These are phyloP conservation scores for Tremella fuciformis DNA, from an alignment of 768 basidiomycete species.

Conservation along the genomic window DNA sequence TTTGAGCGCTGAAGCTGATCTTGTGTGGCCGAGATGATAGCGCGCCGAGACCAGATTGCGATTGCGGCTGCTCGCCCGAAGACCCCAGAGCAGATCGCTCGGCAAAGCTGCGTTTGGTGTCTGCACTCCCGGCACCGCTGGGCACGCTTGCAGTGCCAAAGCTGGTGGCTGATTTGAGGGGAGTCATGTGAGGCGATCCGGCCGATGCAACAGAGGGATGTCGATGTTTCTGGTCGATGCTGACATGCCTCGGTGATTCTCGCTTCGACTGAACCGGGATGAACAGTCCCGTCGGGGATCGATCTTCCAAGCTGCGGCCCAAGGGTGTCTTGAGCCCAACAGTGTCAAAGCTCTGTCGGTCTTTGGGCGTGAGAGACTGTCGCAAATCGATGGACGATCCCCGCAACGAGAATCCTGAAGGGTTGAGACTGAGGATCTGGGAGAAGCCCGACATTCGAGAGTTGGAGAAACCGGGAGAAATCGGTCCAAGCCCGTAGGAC, in stretches of 20 bases:
- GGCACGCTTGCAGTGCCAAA: too few species aligned
- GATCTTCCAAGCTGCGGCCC: background rate
- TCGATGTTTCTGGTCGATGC: too few species aligned
- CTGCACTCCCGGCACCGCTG: background rate
- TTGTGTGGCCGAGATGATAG: too few species aligned
- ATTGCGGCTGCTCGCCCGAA: too few species aligned
- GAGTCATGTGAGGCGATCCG: too few species aligned
- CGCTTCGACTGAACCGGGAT: too few species aligned
- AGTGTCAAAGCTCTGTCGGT: slow-evolving; percentile 9
- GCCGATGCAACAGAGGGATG: too few species aligned
- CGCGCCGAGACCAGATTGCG: too few species aligned
- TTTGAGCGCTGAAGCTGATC: too few species aligned
- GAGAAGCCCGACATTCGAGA: slow-evolving; percentile 33
- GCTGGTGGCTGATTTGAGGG: too few species aligned
- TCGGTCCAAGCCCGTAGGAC: background rate
- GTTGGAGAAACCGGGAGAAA: slow-evolving; percentile 4
- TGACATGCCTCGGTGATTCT: too few species aligned
- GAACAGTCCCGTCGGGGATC: too few species aligned
- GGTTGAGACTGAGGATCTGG: slow-evolving; percentile 32
- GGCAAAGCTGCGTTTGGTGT: slow-evolving; percentile 4
- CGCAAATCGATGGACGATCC: slow-evolving; percentile 12
- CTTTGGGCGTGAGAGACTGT: slow-evolving; percentile 13
- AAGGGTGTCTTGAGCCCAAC: slow-evolving; percentile 9
- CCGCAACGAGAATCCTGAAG: background rate
- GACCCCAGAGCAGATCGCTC: background rate